Evolutionary conservation across 2,329 filamentous ascomycete species (phyloP), one percentile per base, ranked within the genome.

Genomic region (Epichloe coenophiala): DNA sequence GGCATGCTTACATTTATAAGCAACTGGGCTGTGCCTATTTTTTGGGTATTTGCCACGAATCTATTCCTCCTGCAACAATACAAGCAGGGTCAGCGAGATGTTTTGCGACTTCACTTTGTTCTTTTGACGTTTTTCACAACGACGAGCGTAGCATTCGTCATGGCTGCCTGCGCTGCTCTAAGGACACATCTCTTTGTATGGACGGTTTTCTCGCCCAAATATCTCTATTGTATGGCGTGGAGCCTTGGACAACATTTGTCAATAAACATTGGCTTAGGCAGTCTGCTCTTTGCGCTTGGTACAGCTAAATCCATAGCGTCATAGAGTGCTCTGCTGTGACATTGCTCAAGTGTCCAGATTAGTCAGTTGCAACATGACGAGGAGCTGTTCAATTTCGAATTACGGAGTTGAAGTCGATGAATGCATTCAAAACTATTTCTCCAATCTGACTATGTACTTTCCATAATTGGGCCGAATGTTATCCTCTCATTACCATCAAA

Each of bases 201-300:
- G 93, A 97, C 91, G 1, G 93, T 98, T 11, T 98, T 98, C 66
- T 95, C 88, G 56, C 93, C 93, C 0, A 98, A 97, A 67, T 97
- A 90, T 65, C 69, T 98, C 57, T 98, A 95, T 65, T 86, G 82
- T 56, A 84, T 93, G 74, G 88, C 85, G 13, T 98, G 93, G 94
- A 81, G 78, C 55, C 62, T 91, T 44, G 86, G 80, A 7, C 88
- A 90, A 70, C 91, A 98, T 76, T 63, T 90, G 54, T 63, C 77
- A 38, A 72, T 91, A 42, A 89, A 91, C 64, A 59, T 90, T 36
- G 71, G 77, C 5, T 57, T 84, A 42, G 81, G 80, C 1, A 73
- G 80, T 33, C 49, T 78, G 38, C 58, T 86, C 45, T 81, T 76
- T 60, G 76, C 72, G 71, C 52, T 81, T 13, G 75, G 72, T 2